Base-by-base conservation (phyloP, 345 rosid genomes). In the Eucalyptus cladocalyx region DNA sequence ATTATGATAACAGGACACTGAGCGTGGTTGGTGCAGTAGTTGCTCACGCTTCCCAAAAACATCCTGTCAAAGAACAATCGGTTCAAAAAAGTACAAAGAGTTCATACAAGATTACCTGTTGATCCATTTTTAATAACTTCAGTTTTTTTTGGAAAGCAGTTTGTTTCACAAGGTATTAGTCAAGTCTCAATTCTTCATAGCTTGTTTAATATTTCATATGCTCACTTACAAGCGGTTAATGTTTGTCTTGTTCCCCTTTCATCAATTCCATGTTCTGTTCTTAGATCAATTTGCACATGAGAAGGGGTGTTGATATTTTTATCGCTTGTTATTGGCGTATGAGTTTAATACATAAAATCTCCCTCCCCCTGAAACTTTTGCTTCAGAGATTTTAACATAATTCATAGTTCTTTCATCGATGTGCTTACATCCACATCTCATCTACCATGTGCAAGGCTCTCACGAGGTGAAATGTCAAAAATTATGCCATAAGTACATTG, bases 21-120 rank as follows among this genome's bases (percentile, higher is more conserved):
- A 11, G 96, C 96, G 40, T 95, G 95, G 92, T 95, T 97, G 93
- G 96, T 88, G 88, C 99, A 96, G 91, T 95, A 96, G 95, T 95
- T 96, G 95, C 99, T 97, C 88, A 97, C 99, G 85, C 99, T 97
- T 93, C 99, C 99, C 92, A 96, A 85, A 92, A 97, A 96, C 99
- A 97, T 97, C 92, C 99, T 96, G 93, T 90, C 86, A 28, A 87
- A 53, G 58, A 21, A 53, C 58, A 53, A 53, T 53, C 26, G 1
- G 58, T 53, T 53, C 58, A 53, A 53, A 53, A 51, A 53, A 87
- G 87, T 48, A 80, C 43, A 87, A 80, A 23, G 51, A 45, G 51
- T 89, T 19, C 23, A 21, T 53, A 86, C 43, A 56, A 53, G 87
- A 72, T 86, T 34, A 49, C 47, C 40, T 9, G 18, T 32, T 40